phyloP scores from a whole-genome alignment of 352 stramenopile species.

The Globisporangium radiosum region DNA sequence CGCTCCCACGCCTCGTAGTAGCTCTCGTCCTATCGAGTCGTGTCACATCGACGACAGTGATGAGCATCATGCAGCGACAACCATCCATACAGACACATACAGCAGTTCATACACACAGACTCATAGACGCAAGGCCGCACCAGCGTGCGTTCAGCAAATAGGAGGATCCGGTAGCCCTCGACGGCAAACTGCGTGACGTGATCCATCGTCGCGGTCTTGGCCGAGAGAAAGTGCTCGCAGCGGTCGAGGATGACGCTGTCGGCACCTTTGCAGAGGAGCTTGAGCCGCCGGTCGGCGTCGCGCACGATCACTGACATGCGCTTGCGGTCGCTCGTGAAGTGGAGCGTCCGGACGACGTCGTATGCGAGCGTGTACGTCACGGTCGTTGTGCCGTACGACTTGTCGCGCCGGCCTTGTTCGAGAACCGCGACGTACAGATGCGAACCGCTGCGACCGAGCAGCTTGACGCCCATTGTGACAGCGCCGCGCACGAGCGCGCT shows the following conservation, averaged over 20 bases:
- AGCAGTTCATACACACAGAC: background rate
- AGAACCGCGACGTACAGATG: constrained; percentile 56
- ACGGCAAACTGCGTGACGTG: constrained; percentile 81
- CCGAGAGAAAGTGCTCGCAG: constrained; percentile 53
- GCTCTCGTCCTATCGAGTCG: constrained; percentile 36
- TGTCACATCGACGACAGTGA: background rate
- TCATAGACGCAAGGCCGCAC: constrained; percentile 20
- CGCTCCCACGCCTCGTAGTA: constrained; percentile 69
- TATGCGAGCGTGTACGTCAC: constrained; percentile 63
- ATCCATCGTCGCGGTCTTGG: constrained; percentile 44
- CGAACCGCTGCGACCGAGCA: constrained; percentile 53
- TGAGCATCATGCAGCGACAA: too few species aligned
- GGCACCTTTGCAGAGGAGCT: constrained; percentile 76
- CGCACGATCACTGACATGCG: constrained; percentile 81
- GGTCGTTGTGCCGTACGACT: constrained; percentile 44
- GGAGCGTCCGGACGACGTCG: constrained; percentile 60
- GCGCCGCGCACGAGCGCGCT: constrained; percentile 85
- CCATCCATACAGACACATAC: background rate
- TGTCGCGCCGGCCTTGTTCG: constrained; percentile 40
- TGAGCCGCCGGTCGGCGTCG: constrained; percentile 39
- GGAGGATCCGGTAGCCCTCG: constrained; percentile 81
- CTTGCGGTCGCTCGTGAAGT: constrained; percentile 78
- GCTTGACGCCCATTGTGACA: constrained; percentile 65
- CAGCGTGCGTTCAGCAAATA: constrained; percentile 70
- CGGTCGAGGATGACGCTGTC: constrained; percentile 73